These are phyloP conservation scores for Iberis amara DNA, from an alignment of 441 rosid species.

Conservation along the genomic window DNA sequence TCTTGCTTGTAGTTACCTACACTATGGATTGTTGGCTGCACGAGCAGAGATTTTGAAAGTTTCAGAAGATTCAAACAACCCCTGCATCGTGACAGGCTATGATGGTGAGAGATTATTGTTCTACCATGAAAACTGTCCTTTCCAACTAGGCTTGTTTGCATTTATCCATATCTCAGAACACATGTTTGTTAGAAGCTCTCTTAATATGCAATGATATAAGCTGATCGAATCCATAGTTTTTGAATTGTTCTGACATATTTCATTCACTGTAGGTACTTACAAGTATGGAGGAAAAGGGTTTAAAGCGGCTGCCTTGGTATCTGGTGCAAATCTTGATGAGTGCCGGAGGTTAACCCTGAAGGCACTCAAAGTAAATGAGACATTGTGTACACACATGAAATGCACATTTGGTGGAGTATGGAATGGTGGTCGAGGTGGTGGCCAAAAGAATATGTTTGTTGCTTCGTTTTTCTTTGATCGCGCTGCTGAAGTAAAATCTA, in stretches of 20 bases:
- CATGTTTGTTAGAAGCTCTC: slow-evolving; percentile 13
- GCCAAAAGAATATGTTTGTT: slow-evolving; percentile 73
- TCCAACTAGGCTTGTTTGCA: slow-evolving; percentile 4
- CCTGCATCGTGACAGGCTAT: slow-evolving; percentile 69
- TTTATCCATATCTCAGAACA: slow-evolving; percentile 1
- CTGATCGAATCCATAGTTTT: neutral
- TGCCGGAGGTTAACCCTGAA: slow-evolving; percentile 54
- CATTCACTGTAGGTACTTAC: slow-evolving; percentile 50
- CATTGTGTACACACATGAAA: slow-evolving; percentile 69
- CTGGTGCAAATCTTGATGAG: slow-evolving; percentile 60
- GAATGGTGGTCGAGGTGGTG: slow-evolving; percentile 97
- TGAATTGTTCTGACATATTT: slow-evolving; percentile 1
- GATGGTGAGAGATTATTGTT: slow-evolving; percentile 43
- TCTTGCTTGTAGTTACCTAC: slow-evolving; percentile 66
- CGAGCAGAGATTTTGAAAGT: slow-evolving; percentile 76
- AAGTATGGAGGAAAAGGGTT: slow-evolving; percentile 56
- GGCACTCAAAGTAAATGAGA: slow-evolving; percentile 72
- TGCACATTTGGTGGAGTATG: slow-evolving; percentile 90
- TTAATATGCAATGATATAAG: neutral
- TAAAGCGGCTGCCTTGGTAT: slow-evolving; percentile 49
- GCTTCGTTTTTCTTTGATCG: slow-evolving; percentile 91
- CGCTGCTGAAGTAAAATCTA: slow-evolving; percentile 71
- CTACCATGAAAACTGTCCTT: neutral
- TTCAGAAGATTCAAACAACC: slow-evolving; percentile 55
- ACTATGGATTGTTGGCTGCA: slow-evolving; percentile 85